These are phyloP conservation scores for Colletotrichum eremochloae DNA, from an alignment of 2,329 filamentous ascomycete species.

Conservation along the genomic window DNA sequence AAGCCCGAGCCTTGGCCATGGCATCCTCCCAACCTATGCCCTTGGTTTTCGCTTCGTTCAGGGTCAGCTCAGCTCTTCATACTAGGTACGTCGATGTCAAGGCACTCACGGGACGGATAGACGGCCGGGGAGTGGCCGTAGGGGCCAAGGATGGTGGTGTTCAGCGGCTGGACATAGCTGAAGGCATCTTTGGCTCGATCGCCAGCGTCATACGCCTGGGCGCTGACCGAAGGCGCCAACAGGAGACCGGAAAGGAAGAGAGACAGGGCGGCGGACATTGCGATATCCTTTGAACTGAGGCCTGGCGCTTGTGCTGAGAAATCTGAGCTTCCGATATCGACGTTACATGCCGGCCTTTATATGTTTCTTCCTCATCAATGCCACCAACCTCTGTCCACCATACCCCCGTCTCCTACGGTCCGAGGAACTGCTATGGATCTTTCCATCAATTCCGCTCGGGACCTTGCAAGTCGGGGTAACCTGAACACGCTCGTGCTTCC, in stretches of 20 bases:
- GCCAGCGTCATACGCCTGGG: slow-evolving; percentile 47
- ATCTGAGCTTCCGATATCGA: background rate
- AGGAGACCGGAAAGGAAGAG: slow-evolving; percentile 57
- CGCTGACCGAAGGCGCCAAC: slow-evolving; percentile 46
- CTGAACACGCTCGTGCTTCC: background rate
- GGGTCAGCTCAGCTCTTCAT: slow-evolving; percentile 38
- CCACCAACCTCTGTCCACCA: slow-evolving; percentile 24
- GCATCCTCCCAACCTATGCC: slow-evolving; percentile 54
- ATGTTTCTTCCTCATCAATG: slow-evolving; percentile 4
- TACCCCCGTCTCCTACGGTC: background rate
- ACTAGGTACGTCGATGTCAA: too few species aligned
- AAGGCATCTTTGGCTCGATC: slow-evolving; percentile 50
- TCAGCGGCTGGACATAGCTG: slow-evolving; percentile 55
- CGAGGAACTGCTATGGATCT: background rate
- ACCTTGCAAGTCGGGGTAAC: slow-evolving; percentile 22
- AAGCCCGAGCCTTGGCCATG: slow-evolving; percentile 53
- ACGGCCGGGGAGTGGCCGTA: slow-evolving; percentile 56
- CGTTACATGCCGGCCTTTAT: slow-evolving; percentile 32
- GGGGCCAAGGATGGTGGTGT: slow-evolving; percentile 56
- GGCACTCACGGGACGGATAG: slow-evolving; percentile 54
- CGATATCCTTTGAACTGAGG: slow-evolving; percentile 31
- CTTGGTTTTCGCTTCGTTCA: slow-evolving; percentile 51
- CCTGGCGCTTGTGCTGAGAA: slow-evolving; percentile 36
- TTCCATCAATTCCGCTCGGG: slow-evolving; percentile 15
- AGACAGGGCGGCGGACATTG: slow-evolving; percentile 54